phyloP scores from a whole-genome alignment of 139 green algal species.

The Zygnema cylindricum region DNA sequence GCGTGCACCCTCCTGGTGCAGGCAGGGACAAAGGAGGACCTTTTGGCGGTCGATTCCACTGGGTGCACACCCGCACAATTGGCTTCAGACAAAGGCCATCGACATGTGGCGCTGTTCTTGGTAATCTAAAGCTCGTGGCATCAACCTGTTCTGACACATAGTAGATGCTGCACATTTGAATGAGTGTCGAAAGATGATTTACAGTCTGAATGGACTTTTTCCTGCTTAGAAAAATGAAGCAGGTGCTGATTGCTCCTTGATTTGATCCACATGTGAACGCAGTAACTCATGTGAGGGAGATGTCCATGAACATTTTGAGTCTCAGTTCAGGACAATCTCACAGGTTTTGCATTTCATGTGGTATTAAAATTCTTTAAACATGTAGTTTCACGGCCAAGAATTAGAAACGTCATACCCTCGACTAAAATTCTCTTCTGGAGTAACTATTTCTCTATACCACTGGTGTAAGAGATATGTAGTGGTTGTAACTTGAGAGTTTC shows the following conservation, averaged over 20 bases:
- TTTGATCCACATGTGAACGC: neutral
- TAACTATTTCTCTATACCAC: too few relatives aligned
- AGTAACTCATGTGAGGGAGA: too few relatives aligned
- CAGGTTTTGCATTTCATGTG: too few relatives aligned
- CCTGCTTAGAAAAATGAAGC: neutral
- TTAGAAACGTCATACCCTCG: too few relatives aligned
- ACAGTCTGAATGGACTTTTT: neutral
- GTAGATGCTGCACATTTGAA: neutral
- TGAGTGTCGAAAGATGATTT: neutral
- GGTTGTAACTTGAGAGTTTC: too few relatives aligned
- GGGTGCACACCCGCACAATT: conserved; percentile 87
- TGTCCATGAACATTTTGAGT: too few relatives aligned
- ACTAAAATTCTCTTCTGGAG: too few relatives aligned
- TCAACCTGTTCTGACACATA: neutral
- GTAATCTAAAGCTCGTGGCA: conserved; percentile 19
- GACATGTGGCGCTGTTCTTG: conserved; percentile 74
- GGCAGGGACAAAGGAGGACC: conserved; percentile 60
- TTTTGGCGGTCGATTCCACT: conserved; percentile 63
- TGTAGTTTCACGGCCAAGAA: too few relatives aligned
- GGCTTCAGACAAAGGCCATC: conserved; percentile 90
- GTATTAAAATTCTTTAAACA: too few relatives aligned
- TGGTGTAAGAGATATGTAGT: too few relatives aligned
- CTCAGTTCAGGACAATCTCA: too few relatives aligned
- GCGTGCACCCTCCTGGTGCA: conserved; percentile 89
- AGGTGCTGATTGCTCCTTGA: neutral